Evolutionary conservation across 768 basidiomycete genomes (phyloP).

Genomic region (Leccinellum rugosiceps): DNA sequence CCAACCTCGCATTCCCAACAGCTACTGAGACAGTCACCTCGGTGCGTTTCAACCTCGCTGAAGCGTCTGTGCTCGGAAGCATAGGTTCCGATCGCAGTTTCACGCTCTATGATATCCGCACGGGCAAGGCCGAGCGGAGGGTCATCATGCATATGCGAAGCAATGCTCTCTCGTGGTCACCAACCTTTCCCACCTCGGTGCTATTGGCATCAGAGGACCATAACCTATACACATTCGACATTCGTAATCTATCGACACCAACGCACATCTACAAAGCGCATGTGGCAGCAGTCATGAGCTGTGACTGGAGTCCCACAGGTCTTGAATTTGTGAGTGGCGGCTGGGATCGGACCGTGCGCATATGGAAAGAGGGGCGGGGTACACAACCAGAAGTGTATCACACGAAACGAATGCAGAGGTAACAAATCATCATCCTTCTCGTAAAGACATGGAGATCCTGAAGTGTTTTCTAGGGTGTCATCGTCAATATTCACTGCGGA

Average conservation of each 20-base stretch:
- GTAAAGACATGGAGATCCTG: background rate
- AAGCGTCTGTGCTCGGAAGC: constrained; percentile 91
- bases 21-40: constrained; percentile 86
- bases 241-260: constrained; percentile 76
- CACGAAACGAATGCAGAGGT: constrained; percentile 99
- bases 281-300: constrained; percentile 93
- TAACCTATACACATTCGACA: constrained; percentile 97
- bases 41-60: constrained; percentile 91
- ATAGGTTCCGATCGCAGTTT: constrained; percentile 95
- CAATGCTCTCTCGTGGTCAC: constrained; percentile 93
- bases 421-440: constrained; percentile 29
- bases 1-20: constrained; percentile 82
- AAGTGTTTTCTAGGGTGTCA: constrained; percentile 57
- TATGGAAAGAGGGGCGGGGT: constrained; percentile 89
- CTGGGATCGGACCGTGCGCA: constrained; percentile 91
- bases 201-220: constrained; percentile 98
- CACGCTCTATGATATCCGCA: constrained; percentile 93
- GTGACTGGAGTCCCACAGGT: constrained; percentile 97
- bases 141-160: constrained; percentile 93
- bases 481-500: constrained; percentile 88
- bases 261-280: constrained; percentile 97
- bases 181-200: constrained; percentile 87
- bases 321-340: constrained; percentile 94
- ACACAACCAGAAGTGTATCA: constrained; percentile 89
- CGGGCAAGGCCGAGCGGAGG: constrained; percentile 91